Conservation (phyloP, 2,329 filamentous ascomycete species). For the Aspergillus jensenii region DNA sequence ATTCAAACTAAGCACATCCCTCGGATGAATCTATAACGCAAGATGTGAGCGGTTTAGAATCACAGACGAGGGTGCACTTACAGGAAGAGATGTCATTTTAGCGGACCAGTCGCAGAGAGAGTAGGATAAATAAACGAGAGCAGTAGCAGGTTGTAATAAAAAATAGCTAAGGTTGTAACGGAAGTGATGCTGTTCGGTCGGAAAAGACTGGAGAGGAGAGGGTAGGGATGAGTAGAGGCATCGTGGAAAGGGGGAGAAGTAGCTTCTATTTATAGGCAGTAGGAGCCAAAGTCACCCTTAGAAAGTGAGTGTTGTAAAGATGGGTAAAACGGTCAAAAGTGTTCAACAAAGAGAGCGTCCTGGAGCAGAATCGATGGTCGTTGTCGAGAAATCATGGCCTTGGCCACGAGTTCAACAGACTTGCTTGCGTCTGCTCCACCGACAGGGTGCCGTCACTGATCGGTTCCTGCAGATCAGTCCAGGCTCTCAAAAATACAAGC, state of each 20-base stretch:
- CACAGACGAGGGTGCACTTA: not conserved
- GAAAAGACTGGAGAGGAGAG: not conserved
- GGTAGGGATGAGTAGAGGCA: not conserved
- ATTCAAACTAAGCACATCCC: too few relatives aligned
- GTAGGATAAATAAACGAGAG: not conserved
- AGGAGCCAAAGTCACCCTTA: not conserved
- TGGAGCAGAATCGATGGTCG: not conserved
- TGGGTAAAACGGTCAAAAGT: not conserved
- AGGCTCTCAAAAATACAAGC: too few relatives aligned
- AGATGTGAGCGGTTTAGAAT: too few relatives aligned
- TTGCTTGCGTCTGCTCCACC: too few relatives aligned
- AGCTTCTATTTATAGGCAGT: not conserved
- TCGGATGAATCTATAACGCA: too few relatives aligned
- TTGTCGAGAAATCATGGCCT: not conserved
- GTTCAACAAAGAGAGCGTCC: not conserved
- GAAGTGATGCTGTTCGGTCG: not conserved
- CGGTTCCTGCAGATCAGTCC: too few relatives aligned
- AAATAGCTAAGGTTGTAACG: not conserved
- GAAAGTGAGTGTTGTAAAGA: not conserved
- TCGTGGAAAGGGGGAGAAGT: not conserved
- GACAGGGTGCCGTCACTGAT: too few relatives aligned
- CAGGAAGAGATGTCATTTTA: not conserved
- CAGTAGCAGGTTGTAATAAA: not conserved
- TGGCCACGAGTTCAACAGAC: not conserved
- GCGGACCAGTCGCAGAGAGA: not conserved